A percentile compares a stretch with the other conserved stretches of the same genome.
These are phyloP conservation scores for Ophiocordyceps unilateralis DNA, from an alignment of 2,329 filamentous ascomycete species.

Conservation along the genomic window DNA sequence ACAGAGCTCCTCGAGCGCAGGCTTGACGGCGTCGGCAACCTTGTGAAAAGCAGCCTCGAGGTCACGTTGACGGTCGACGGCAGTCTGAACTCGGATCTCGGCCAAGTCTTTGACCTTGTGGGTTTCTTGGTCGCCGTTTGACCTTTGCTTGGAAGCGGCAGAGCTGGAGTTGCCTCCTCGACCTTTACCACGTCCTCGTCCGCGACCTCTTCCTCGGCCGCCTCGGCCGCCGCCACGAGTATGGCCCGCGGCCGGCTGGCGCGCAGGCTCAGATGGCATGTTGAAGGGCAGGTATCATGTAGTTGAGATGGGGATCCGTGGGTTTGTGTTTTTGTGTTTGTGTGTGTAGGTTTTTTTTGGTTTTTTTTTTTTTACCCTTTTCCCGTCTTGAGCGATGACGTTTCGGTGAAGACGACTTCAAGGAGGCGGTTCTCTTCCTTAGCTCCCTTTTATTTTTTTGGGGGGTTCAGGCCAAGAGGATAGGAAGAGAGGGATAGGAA, in stretches of 20 bases:
- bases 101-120: slow-evolving; percentile 32
- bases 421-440: neutral
- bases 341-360: neutral
- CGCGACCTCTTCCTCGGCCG: slow-evolving; percentile 4
- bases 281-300: slow-evolving; percentile 12
- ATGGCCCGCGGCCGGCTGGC: neutral
- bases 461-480: neutral
- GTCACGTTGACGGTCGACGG: slow-evolving; percentile 46
- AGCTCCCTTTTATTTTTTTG: neutral
- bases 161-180: slow-evolving; percentile 13
- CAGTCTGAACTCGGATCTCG: slow-evolving; percentile 35
- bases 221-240: slow-evolving; percentile 12
- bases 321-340: neutral
- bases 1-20: slow-evolving; percentile 47
- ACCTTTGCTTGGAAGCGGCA: slow-evolving; percentile 2
- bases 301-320: slow-evolving; percentile 2
- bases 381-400: neutral
- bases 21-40: slow-evolving; percentile 45
- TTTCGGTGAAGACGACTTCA: neutral
- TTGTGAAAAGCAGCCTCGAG: slow-evolving; percentile 48
- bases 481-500: neutral
- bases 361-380: neutral
- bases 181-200: slow-evolving; percentile 9
- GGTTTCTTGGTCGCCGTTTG: neutral
- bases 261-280: slow-evolving; percentile 19